A percentile compares a stretch with the other conserved stretches of the same genome.
These are phyloP conservation scores for Colletotrichum endophyticum DNA, from an alignment of 2,329 filamentous ascomycete genomes.

Conservation along the genomic window DNA sequence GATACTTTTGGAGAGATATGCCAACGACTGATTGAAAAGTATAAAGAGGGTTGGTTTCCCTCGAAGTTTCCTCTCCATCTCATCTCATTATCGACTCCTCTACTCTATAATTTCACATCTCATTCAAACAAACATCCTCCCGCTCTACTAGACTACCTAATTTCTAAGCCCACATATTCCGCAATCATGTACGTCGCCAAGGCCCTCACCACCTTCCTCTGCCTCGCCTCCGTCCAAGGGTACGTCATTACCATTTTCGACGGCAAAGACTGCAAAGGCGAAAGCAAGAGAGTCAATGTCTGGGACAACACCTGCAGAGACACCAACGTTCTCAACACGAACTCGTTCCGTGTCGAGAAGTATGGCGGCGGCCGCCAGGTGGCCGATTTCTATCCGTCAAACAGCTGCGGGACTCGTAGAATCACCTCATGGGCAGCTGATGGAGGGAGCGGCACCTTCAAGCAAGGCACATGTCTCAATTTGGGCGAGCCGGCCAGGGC, in stretches of 20 bases:
- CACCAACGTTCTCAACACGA: neutral
- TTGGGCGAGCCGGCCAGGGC: neutral
- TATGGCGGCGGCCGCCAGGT: neutral
- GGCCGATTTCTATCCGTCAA: neutral
- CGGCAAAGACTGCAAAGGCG: neutral
- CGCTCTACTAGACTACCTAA: neutral
- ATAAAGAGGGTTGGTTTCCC: no score
- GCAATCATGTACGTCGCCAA: no score
- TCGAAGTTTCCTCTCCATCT: no score
- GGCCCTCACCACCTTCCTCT: neutral
- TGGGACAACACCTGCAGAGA: neutral
- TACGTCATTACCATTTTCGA: neutral
- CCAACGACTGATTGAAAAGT: no score
- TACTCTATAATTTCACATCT: no score
- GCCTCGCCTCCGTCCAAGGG: neutral
- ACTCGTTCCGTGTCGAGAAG: neutral
- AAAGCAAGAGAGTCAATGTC: neutral
- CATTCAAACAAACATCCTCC: no score
- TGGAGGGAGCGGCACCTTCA: neutral
- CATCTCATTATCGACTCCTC: no score
- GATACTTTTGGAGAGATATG: no score
- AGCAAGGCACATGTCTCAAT: neutral
- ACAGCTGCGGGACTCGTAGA: neutral
- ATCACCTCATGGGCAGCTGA: neutral
- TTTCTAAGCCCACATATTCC: neutral